Evolutionary conservation across 148 eudicot species (phyloP), one percentile per base, ranked within the genome.

Genomic region (Vaccinium myrtillus): DNA sequence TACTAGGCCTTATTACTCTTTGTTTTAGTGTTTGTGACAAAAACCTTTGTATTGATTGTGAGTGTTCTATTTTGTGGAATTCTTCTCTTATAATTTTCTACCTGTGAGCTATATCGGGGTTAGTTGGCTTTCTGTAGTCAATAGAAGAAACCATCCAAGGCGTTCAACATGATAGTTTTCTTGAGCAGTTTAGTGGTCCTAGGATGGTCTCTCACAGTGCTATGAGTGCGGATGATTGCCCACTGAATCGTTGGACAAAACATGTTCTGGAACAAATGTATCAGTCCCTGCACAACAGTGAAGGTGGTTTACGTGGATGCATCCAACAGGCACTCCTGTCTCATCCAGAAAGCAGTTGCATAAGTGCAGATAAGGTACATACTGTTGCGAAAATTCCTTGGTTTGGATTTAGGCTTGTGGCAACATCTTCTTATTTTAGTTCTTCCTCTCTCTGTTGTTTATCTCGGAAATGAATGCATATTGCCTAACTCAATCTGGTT

Each of bases 201-300:
- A 89, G 87, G 89, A 85, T 80, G 63, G 86, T 82, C 82, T 84
- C 86, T 67, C 85, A 85, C 84, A 84, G 85, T 80, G 81, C 82
- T 82, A 86, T 58, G 82, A 88, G 87, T 77, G 84, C 88, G 71
- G 85, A 88, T 87, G 90, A 84, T 89, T 87, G 85, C 73, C 84
- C 89, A 58, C 88, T 88, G 83, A 88, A 89, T 59, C 89, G 87
- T 18, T 84, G 90, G 90, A 90, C 86, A 85, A 89, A 87, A 15
- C 27, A 58, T 82, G 86, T 86, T 48, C 83, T 92, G 85, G 90
- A 90, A 82, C 91, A 88, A 83, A 81, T 90, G 53, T 87, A 86
- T 74, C 91, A 90, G 80, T 91, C 94, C 21, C n/a, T 91, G 67
- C 51, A 78, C 61, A 84, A 86, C 48, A 84, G 86, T 83, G 91